phyloP scores from a whole-genome alignment of 768 basidiomycete species.

The Naganishia friedmannii region DNA sequence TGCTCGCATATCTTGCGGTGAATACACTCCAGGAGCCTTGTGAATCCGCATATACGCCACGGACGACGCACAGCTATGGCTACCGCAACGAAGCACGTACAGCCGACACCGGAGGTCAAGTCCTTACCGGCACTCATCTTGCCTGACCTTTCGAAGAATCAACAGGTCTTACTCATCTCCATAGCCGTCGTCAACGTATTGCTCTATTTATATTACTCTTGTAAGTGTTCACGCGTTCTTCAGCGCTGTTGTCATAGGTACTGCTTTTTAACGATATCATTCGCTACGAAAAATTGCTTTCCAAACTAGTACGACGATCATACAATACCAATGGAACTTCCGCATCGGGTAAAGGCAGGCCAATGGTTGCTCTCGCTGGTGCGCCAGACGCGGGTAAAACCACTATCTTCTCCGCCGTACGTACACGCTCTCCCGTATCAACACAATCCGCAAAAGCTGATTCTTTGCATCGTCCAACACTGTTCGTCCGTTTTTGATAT shows the following conservation, averaged over 20 bases:
- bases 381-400: slow-evolving; percentile 48
- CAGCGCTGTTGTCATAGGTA: background rate
- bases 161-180: background rate
- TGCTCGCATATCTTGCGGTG: too few relatives aligned
- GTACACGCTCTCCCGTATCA: background rate
- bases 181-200: background rate
- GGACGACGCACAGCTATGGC: background rate
- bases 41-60: too few relatives aligned
- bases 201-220: background rate
- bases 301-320: background rate
- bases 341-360: background rate
- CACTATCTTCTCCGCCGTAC: slow-evolving; percentile 44
- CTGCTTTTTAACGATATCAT: background rate
- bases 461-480: background rate
- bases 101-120: background rate
- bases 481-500: background rate
- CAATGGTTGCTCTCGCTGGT: slow-evolving; percentile 40
- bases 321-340: background rate
- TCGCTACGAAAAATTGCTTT: too few relatives aligned
- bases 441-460: background rate
- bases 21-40: too few relatives aligned
- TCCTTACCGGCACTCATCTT: background rate
- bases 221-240: background rate
- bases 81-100: background rate
- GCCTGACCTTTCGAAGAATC: background rate